Evolutionary conservation across 441 rosid genomes (phyloP).

Genomic region (Jatropha podagrica): DNA sequence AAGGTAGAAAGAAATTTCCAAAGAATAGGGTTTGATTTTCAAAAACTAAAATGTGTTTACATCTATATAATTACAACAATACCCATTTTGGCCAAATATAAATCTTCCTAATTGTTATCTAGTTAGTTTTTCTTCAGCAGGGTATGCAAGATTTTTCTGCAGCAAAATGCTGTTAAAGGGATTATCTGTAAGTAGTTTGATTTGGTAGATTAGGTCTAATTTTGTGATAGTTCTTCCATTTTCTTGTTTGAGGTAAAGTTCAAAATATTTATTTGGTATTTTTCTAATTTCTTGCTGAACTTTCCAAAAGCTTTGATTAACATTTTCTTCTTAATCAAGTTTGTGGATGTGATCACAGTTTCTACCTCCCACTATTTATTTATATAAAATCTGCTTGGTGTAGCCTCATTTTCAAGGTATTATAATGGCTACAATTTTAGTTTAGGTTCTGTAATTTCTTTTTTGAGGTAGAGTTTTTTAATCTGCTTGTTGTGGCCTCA

Average conservation of each 20-base stretch:
- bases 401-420: neutral
- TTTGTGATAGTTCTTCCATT: neutral
- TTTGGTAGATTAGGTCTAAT: too few relatives aligned
- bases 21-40: neutral
- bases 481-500: neutral
- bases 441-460: neutral
- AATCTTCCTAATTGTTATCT: too few relatives aligned
- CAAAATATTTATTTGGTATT: too few relatives aligned
- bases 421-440: too few relatives aligned
- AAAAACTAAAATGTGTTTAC: neutral
- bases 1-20: conserved; percentile 35
- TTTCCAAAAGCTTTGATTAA: neutral
- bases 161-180: too few relatives aligned
- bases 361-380: too few relatives aligned
- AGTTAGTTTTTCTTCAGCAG: too few relatives aligned
- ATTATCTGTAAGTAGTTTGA: too few relatives aligned
- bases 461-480: neutral
- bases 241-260: neutral
- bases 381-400: neutral
- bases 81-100: neutral
- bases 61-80: neutral
- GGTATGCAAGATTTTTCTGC: too few relatives aligned
- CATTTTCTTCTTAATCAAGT: neutral
- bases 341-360: neutral
- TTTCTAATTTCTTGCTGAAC: neutral